These are phyloP conservation scores for Leishmania martiniquensis DNA, from an alignment of 208 protist genomes.

Conservation along the genomic window DNA sequence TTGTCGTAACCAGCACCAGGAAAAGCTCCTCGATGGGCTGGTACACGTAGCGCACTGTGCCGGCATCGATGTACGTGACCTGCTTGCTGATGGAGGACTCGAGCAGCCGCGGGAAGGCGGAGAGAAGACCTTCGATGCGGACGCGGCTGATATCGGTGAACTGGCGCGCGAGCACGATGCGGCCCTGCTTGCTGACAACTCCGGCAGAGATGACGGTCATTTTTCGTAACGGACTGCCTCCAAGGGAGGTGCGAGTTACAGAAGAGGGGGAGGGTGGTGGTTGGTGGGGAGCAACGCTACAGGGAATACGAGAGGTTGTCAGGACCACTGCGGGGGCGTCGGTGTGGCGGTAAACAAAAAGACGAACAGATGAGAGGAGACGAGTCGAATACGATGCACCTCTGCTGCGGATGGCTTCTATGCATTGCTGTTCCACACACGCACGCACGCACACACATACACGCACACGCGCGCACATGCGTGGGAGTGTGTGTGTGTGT, in stretches of 20 bases:
- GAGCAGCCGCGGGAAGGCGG: constrained; percentile 97
- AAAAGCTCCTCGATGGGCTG: constrained; percentile 96
- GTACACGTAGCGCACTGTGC: constrained; percentile 97
- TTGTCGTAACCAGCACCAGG: constrained; percentile 96
- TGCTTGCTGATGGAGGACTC: constrained; percentile 79
- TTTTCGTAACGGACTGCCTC: not conserved
- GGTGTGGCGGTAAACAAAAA: not conserved
- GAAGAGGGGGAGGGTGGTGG: not conserved
- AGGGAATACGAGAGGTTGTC: not conserved
- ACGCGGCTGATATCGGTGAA: constrained; percentile 97
- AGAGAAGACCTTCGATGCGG: constrained; percentile 96
- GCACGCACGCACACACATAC: not conserved
- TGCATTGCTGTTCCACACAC: not conserved
- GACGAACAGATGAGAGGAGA: not conserved
- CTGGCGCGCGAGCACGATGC: constrained; percentile 94
- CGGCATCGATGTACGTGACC: constrained; percentile 98
- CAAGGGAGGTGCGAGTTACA: not conserved
- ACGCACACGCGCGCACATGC: not conserved
- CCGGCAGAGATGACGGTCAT: constrained; percentile 88
- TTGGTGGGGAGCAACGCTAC: not conserved
- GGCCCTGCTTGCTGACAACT: constrained; percentile 81
- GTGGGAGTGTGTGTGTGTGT: not conserved
- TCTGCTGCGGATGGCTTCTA: not conserved
- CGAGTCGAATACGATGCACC: no score
- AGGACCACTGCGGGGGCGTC: not conserved